Evolutionary conservation across 2,329 filamentous ascomycete genomes (phyloP).

Genomic region (Graphilbum fragrans): DNA sequence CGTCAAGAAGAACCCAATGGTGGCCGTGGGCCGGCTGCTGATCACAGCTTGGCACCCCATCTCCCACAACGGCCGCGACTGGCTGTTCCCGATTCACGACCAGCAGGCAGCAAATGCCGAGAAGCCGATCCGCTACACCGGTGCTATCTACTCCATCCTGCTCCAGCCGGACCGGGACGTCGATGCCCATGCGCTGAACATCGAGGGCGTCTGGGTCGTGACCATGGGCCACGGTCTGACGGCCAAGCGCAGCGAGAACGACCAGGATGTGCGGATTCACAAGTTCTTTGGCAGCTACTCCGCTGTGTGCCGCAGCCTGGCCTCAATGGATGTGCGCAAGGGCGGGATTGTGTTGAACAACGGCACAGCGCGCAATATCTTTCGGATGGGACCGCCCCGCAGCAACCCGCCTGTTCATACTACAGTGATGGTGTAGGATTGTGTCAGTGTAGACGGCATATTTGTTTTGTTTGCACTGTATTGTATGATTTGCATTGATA

Average conservation of each 20-base stretch:
- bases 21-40: constrained; percentile 30
- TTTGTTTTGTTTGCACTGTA: no score
- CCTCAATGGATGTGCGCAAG: constrained; percentile 19
- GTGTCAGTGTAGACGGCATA: no score
- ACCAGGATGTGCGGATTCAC: constrained; percentile 9
- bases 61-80: constrained; percentile 7
- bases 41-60: constrained; percentile 52
- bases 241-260: background rate
- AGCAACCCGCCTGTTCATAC: no score
- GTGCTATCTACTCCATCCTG: constrained; percentile 43
- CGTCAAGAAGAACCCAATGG: constrained; percentile 27
- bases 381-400: constrained; percentile 3
- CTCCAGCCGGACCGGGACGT: constrained; percentile 31
- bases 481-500: no score
- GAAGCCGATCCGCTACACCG: constrained; percentile 29
- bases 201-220: constrained; percentile 39
- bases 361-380: constrained; percentile 16
- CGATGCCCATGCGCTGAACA: constrained; percentile 36
- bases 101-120: background rate
- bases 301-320: constrained; percentile 26
- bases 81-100: constrained; percentile 19
- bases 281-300: constrained; percentile 9
- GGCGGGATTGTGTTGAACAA: constrained; percentile 30
- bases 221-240: constrained; percentile 46
- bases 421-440: no score